These are phyloP conservation scores for Cordia subcordata DNA, from an alignment of 257 asterid species.

Conservation along the genomic window DNA sequence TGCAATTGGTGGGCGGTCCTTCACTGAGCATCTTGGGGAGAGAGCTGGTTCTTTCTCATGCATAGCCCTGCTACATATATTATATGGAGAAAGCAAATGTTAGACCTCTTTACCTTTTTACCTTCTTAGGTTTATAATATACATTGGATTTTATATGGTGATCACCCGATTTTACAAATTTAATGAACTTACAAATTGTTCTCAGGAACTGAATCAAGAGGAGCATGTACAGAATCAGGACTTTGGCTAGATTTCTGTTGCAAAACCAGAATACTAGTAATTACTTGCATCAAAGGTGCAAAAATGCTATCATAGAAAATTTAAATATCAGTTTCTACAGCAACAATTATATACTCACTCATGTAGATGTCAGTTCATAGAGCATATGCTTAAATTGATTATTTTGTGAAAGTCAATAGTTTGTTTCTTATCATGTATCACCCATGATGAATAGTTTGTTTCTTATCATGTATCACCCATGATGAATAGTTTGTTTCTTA, in stretches of 20 bases:
- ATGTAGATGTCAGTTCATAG: background rate
- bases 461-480: no score
- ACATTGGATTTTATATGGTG: background rate
- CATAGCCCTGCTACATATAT: constrained; percentile 23
- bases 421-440: background rate
- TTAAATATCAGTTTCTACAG: background rate
- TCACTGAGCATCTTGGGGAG: constrained; percentile 9
- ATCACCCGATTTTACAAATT: background rate
- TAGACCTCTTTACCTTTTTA: background rate
- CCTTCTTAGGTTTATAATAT: background rate
- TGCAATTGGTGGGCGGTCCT: constrained; percentile 10
- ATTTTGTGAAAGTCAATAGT: background rate
- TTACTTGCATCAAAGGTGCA: constrained; percentile 4
- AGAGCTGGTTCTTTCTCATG: constrained; percentile 19
- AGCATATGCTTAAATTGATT: no score
- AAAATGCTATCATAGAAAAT: background rate
- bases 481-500: no score
- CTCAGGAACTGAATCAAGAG: constrained; percentile 26
- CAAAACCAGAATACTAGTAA: constrained; percentile 19
- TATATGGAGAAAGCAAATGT: background rate
- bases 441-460: no score
- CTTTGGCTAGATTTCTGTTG: constrained; percentile 29
- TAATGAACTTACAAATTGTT: background rate
- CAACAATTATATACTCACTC: constrained; percentile 6
- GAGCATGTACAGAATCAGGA: constrained; percentile 18